Base-by-base conservation (phyloP, 179 eudicot genomes). In the Amaranthus tricolor region DNA sequence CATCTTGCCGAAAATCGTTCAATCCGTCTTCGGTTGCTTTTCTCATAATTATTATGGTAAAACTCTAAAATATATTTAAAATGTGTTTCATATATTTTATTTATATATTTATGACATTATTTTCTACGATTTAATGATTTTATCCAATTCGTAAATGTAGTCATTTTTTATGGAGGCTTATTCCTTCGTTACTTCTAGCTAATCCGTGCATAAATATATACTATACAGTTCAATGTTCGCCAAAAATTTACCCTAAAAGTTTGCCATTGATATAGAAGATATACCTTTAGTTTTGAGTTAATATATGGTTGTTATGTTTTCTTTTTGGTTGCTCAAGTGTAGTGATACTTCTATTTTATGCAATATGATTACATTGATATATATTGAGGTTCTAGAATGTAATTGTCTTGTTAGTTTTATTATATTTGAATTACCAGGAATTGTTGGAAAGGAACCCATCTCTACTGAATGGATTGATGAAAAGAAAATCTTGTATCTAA, bases 401-500 rank as follows among this genome's bases (percentile, higher is more conserved):
- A 53, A 24, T 24, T 24, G 55, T 15, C 52, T 15, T 48, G 19
- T 63, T 49, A 54, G 61, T 69, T 17, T 76, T 48, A 45, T 12
- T 16, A 9, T 47, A 20, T 7, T 40, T 62, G 44, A 44, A 64
- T n/a, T 66, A 48, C 55, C 83, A 86, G 89, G 84, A 85, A 13
- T 67, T 82, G 19, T 80, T 61, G 10, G 71, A n/a, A 78, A 79
- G 61, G 82, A 85, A 53, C 75, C 86, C 56, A 75, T 57, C 73
- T 76, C 84, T 64, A 75, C 84, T 0, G 89, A 90, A 70, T 93
- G 97, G 98, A 91, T 97, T 48, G 83, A 94, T 76, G 91, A 90
- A 85, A 94, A 90, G 77, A 97, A 94, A 74, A 85, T 93, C 67
- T 73, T 87, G 86, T 94, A 84, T 74, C 89, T 94, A 14, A 87